Evolutionary conservation across 345 rosid species (phyloP), one percentile per base, ranked within the genome.

Genomic region (Conringia planisiliqua): DNA sequence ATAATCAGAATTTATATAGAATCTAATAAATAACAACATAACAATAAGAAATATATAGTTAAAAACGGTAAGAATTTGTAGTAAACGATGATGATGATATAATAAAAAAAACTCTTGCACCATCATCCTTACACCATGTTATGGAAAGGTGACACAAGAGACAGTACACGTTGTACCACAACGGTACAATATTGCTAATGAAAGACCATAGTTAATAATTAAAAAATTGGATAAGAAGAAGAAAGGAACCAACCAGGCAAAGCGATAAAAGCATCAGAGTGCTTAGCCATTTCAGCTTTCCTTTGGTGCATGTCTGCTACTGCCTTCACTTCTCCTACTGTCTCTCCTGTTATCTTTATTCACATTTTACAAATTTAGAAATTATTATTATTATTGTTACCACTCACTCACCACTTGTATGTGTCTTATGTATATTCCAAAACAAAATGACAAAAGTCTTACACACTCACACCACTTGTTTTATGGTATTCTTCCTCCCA

Each of bases 241-340:
- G 22, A 48, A 66, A 60, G 44, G 52, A 48, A 77, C 82, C 22
- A 71, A 89, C 96, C 96, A 39, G 96, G 96, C 57, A 89, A 76
- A 73, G 96, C 92, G 68, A 89, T 89, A 80, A 89, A 89, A 69
- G 92, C 92, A 78, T 89, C 89, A 65, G 96, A 83, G 52, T 79
- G 87, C 77, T 78, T 84, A 72, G 92, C 96, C 96, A 89, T 89
- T 70, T 87, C 96, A 52, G 92, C 96, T 73, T 89, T 89, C 71
- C 96, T 89, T 74, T 89, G 88, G 77, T 89, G 92, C 96, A 89
- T 89, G 75, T 79, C 90, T 60, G 96, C 85, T 22, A 89, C 96
- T 29, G 89, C 86, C 86, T 86, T 88, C 69, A 87, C 96, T 82
- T 88, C 92, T 62, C 96, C 96, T 12, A 89, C 90, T 16, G 96